Evolutionary conservation across 345 rosid species (phyloP).

Genomic region (Dipteronia sinensis): DNA sequence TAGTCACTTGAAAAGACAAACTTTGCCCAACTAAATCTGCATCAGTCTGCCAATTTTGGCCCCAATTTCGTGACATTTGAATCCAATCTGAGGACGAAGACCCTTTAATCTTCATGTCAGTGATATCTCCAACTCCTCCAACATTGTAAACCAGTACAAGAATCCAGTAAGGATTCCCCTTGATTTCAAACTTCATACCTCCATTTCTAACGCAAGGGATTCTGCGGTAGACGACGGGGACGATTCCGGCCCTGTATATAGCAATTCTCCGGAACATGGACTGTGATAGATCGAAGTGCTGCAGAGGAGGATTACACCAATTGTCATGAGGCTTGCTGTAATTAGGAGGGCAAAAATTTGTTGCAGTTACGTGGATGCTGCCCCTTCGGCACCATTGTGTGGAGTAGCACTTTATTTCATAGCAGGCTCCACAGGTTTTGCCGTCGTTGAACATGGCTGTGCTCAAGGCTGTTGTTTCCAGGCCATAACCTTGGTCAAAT

Average conservation of each 20-base stretch:
- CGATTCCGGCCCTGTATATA: slow-evolving; percentile 33
- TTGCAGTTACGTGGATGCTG: slow-evolving; percentile 28
- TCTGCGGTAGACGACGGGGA: slow-evolving; percentile 32
- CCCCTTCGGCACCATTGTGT: slow-evolving; percentile 35
- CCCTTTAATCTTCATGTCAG: slow-evolving; percentile 33
- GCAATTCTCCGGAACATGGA: slow-evolving; percentile 39
- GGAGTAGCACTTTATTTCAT: slow-evolving; percentile 30
- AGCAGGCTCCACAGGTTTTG: slow-evolving; percentile 45
- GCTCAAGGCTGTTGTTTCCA: slow-evolving; percentile 39
- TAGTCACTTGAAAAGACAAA: slow-evolving; percentile 18
- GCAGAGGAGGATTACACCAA: slow-evolving; percentile 39
- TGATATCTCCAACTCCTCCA: slow-evolving; percentile 35
- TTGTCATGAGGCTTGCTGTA: slow-evolving; percentile 35
- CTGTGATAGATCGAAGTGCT: slow-evolving; percentile 41
- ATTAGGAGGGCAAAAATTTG: slow-evolving; percentile 46
- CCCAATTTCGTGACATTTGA: slow-evolving; percentile 17
- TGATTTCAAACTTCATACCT: slow-evolving; percentile 32
- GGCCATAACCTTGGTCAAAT: slow-evolving; percentile 32
- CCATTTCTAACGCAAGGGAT: slow-evolving; percentile 25
- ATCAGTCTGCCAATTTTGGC: slow-evolving; percentile 19
- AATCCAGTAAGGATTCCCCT: slow-evolving; percentile 36
- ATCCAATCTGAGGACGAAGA: slow-evolving; percentile 11
- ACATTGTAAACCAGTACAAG: slow-evolving; percentile 31
- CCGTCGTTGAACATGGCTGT: slow-evolving; percentile 37
- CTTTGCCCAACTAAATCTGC: neutral